These are phyloP conservation scores for Peniophora sp. DNA, from an alignment of 1,284 basidiomycete species.

Conservation along the genomic window DNA sequence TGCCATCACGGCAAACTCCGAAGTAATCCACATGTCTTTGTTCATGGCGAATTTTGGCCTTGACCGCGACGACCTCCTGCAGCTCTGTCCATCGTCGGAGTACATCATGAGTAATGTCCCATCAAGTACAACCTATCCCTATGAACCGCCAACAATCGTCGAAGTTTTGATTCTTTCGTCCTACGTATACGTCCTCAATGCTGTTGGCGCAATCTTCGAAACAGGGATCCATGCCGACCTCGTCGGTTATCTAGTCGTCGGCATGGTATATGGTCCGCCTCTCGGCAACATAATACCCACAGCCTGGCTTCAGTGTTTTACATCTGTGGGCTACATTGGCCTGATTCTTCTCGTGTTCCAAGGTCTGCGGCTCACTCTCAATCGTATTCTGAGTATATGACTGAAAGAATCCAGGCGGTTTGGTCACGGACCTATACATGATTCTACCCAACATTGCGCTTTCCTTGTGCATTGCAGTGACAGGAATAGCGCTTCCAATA, in stretches of 20 bases:
- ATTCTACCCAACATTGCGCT: conserved; percentile 32
- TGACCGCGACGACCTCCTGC: no score
- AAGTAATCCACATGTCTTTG: no score
- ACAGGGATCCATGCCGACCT: conserved; percentile 15
- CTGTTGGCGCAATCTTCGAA: conserved; percentile 14
- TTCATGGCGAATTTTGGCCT: no score
- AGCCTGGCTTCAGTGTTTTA: conserved; percentile 33
- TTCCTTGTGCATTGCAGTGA: conserved; percentile 32
- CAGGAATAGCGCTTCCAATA: conserved; percentile 38
- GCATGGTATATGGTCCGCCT: conserved; percentile 38
- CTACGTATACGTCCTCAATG: conserved; percentile 19
- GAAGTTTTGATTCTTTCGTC: conserved; percentile 15
- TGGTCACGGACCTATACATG: conserved; percentile 29
- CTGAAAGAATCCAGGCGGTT: conserved; percentile 27
- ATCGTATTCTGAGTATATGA: not conserved
- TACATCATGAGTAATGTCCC: not conserved
- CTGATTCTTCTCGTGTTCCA: conserved; percentile 46
- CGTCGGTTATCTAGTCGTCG: conserved; percentile 37
- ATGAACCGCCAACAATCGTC: conserved; percentile 14
- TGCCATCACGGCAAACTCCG: no score
- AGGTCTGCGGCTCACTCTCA: conserved; percentile 21
- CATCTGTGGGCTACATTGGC: conserved; percentile 40
- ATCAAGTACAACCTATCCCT: conserved; percentile 8
- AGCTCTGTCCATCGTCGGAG: no score
- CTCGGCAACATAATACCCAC: conserved; percentile 31